Evolutionary conservation across 2,329 filamentous ascomycete species (phyloP), one percentile per base, ranked within the genome.

Genomic region (Verticillium isaacii): DNA sequence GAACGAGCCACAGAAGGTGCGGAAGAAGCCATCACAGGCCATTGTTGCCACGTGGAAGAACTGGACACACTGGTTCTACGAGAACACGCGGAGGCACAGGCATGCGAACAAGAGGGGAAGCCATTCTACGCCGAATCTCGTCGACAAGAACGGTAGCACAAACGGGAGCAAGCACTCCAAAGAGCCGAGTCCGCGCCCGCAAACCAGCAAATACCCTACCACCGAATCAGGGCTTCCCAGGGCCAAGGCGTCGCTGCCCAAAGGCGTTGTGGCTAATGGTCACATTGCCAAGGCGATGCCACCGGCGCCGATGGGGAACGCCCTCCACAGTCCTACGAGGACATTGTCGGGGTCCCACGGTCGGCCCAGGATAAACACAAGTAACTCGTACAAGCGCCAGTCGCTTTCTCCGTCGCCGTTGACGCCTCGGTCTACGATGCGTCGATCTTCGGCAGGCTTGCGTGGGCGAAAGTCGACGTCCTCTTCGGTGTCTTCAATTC

Each of bases 401-500:
- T 97, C 93, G 0, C 78, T 96, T 11, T 96, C 92, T 0, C 95
- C 95, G 0, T 89, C 89, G 2, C 94, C 95, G 0, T 75, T 97
- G 50, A 98, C 95, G 0, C 94, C 95, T 3, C 89, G 93, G 45
- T 93, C 92, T 5, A 91, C 91, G 1, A 90, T 96, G 69, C 88
- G 95, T 12, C 89, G 93, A 39, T 87, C 92, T 2, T 96, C 92
- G 5, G 86, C 84, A 54, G 93, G 94, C 34, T 83, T 98, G 55
- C 87, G 93, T 32, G 94, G 95, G 41, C 87, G 95, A 64, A 98
- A 98, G 74, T 98, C 94, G 0, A 99, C 95, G 0, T 97, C 93
- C 0, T 97, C 93, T 0, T 98, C 93, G 0, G 88, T 99, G 17
- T 97, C 93, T 1, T 97, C 93, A 0, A 89, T 99, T 62, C 89